A percentile compares a stretch with the other conserved stretches of the same genome.
Evolutionary conservation across 2,329 filamentous ascomycete genomes (phyloP).

Genomic region (Epichloe uncinata): DNA sequence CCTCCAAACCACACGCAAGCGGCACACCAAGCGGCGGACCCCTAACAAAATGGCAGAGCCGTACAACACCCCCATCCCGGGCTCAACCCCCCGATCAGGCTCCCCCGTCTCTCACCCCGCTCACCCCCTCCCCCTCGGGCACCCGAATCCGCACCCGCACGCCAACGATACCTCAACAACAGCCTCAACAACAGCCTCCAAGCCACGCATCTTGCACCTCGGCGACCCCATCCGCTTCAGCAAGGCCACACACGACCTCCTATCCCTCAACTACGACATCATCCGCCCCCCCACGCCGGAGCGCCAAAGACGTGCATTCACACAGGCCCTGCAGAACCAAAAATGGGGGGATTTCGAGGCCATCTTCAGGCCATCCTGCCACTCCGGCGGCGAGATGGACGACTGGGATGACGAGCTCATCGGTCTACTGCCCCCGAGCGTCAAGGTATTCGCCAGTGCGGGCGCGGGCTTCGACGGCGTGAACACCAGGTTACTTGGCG

Average conservation of each 20-base stretch:
- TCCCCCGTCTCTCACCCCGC: conserved; percentile 23
- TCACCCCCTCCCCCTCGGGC: not conserved
- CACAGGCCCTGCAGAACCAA: conserved; percentile 32
- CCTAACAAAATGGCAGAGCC: conserved; percentile 29
- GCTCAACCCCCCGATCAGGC: conserved; percentile 30
- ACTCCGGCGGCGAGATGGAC: conserved; percentile 53
- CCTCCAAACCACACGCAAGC: too few species aligned
- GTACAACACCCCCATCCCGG: conserved; percentile 32
- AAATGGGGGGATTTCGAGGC: conserved; percentile 43
- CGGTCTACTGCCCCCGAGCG: conserved; percentile 36
- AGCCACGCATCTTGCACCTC: conserved; percentile 56
- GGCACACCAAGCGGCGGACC: too few species aligned
- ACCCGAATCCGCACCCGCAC: conserved; percentile 7
- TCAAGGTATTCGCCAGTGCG: conserved; percentile 50
- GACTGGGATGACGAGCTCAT: conserved; percentile 50
- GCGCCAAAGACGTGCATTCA: conserved; percentile 36
- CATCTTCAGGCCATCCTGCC: conserved; percentile 48
- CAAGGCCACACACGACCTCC: conserved; percentile 29
- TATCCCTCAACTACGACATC: conserved; percentile 32
- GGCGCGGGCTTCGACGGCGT: conserved; percentile 57
- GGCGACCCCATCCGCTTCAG: conserved; percentile 50
- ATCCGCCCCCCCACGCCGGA: conserved; percentile 39
- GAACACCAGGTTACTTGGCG: conserved; percentile 45
- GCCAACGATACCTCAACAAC: conserved; percentile 10
- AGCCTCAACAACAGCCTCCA: conserved; percentile 11